Conservation (phyloP, 2,329 filamentous ascomycete species). For the Ophiostoma montium region DNA sequence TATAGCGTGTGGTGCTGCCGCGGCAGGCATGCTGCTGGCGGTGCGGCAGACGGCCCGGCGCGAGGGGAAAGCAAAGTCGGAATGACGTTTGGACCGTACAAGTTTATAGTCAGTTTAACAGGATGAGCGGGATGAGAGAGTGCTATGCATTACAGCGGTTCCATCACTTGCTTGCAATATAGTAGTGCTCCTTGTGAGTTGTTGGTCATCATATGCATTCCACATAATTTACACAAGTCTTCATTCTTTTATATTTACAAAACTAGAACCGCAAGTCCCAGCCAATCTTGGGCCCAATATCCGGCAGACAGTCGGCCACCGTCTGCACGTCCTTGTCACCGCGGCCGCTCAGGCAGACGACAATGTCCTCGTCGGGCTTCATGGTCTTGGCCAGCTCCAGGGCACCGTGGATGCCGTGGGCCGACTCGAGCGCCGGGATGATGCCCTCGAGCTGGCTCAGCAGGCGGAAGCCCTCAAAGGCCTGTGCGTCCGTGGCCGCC, state of each 20-base stretch:
- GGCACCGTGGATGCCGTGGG: constrained; percentile 82
- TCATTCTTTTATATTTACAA: not conserved
- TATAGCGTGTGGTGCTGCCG: constrained; percentile 8
- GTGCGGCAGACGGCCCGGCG: not conserved
- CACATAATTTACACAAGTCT: no score
- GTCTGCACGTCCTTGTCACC: constrained; percentile 99
- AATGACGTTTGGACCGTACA: no score
- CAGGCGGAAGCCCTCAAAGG: constrained; percentile 73
- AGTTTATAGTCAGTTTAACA: not conserved
- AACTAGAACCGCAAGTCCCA: constrained; percentile 49
- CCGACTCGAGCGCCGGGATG: constrained; percentile 87
- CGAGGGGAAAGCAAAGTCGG: not conserved
- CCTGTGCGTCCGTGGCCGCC: constrained; percentile 81
- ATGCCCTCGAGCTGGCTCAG: constrained; percentile 87
- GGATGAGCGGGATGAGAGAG: no score
- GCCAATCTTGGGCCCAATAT: constrained; percentile 74
- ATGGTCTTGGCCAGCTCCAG: constrained; percentile 86
- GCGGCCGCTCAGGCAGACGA: constrained; percentile 84
- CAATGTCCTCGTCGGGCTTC: constrained; percentile 75
- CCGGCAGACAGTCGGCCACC: constrained; percentile 86
- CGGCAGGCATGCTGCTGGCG: not conserved
- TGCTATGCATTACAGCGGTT: no score
- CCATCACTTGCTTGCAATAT: no score
- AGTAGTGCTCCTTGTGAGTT: no score
- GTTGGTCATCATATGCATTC: no score